Conservation (phyloP, 2,329 filamentous ascomycete genomes). For the Calonectria ilicicola region DNA sequence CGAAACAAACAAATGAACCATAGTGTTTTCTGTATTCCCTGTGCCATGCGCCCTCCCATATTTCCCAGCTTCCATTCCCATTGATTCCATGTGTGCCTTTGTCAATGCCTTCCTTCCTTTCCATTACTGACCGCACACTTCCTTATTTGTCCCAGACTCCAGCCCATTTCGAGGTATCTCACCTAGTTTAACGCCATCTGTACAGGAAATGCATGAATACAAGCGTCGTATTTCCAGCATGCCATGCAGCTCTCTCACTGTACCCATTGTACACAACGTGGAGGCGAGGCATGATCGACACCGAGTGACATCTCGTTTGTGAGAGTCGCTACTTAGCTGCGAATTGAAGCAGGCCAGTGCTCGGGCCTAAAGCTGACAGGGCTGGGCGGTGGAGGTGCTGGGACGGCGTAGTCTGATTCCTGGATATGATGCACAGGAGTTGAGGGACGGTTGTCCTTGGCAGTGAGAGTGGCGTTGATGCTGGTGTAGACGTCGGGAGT, state of each 20-base stretch:
- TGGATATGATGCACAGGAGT: slow-evolving; percentile 64
- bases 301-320: slow-evolving; percentile 20
- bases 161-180: slow-evolving; percentile 28
- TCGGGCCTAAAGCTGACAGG: slow-evolving; percentile 72
- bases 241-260: slow-evolving; percentile 8
- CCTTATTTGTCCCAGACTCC: slow-evolving; percentile 35
- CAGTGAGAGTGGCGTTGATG: slow-evolving; percentile 63
- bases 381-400: slow-evolving; percentile 73
- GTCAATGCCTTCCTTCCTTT: slow-evolving; percentile 22
- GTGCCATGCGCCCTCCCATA: slow-evolving; percentile 34
- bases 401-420: slow-evolving; percentile 72
- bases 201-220: slow-evolving; percentile 22
- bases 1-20: slow-evolving; percentile 18
- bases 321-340: slow-evolving; percentile 40
- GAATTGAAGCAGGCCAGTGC: slow-evolving; percentile 60
- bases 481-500: slow-evolving; percentile 64
- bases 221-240: slow-evolving; percentile 5
- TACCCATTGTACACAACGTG: not conserved
- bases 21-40: slow-evolving; percentile 30
- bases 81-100: slow-evolving; percentile 25
- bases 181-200: slow-evolving; percentile 31
- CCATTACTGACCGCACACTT: slow-evolving; percentile 30
- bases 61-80: slow-evolving; percentile 16
- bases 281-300: slow-evolving; percentile 25
- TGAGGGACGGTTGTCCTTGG: slow-evolving; percentile 55